phyloP scores from a whole-genome alignment of 2,329 filamentous ascomycete genomes.

The Tolypocladium ophioglossoides region DNA sequence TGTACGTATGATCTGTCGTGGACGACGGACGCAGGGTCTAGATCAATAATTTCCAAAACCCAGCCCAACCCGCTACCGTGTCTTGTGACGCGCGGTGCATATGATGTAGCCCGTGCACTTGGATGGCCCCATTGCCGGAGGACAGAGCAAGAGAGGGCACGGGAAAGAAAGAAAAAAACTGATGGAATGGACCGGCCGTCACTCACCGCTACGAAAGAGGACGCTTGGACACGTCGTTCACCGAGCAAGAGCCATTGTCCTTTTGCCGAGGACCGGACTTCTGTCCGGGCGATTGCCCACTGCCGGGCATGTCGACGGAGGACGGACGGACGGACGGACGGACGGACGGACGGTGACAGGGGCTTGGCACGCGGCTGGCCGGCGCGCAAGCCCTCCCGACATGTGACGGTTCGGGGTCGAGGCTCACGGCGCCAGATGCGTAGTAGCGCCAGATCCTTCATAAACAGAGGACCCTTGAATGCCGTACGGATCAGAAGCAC shows the following conservation, averaged over 20 bases:
- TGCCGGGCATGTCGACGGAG: neutral
- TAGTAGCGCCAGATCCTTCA: neutral
- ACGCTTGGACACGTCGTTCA: too few species aligned
- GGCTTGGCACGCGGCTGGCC: neutral
- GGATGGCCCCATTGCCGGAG: neutral
- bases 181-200: neutral
- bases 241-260: neutral
- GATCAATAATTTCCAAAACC: neutral
- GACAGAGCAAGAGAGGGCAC: neutral
- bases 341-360: too few species aligned
- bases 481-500: neutral
- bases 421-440: neutral
- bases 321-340: too few species aligned
- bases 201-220: neutral
- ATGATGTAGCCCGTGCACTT: neutral
- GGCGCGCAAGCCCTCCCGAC: neutral
- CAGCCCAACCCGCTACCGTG: neutral
- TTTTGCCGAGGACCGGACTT: neutral
- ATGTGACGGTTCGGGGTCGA: neutral
- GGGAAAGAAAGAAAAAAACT: neutral
- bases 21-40: neutral
- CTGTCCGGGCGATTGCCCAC: neutral
- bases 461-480: neutral
- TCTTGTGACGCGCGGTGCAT: neutral
- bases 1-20: neutral